These are phyloP conservation scores for Fusarium falciforme DNA, from an alignment of 2,329 filamentous ascomycete species.

Conservation along the genomic window DNA sequence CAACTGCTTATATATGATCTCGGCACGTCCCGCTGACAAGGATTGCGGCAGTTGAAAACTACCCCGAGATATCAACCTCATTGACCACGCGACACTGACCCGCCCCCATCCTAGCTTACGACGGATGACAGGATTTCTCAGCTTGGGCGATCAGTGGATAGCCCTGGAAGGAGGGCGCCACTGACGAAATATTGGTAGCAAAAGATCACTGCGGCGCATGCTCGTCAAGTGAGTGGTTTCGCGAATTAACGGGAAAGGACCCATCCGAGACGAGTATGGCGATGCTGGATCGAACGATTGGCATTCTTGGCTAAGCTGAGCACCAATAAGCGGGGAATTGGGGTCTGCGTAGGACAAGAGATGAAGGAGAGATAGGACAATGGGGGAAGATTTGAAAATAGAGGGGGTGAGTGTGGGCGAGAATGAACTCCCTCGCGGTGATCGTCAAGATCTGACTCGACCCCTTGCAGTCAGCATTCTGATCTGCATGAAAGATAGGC, in stretches of 20 bases:
- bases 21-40: background rate
- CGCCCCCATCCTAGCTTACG: background rate
- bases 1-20: background rate
- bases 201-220: background rate
- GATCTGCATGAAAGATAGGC: background rate
- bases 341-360: background rate
- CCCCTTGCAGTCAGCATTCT: background rate
- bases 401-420: accelerated
- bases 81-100: background rate
- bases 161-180: background rate
- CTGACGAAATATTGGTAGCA: background rate
- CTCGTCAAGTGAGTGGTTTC: background rate
- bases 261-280: too few relatives aligned
- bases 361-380: background rate
- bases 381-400: background rate
- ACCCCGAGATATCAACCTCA: background rate
- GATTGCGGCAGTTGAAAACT: background rate
- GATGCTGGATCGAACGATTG: background rate
- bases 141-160: background rate
- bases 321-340: background rate
- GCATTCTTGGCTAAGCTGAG: background rate
- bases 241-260: background rate
- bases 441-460: background rate
- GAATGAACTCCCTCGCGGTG: background rate
- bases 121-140: background rate